Base-by-base conservation (phyloP, 805 yeast genomes). In the Saccharomycopsis sp. region DNA sequence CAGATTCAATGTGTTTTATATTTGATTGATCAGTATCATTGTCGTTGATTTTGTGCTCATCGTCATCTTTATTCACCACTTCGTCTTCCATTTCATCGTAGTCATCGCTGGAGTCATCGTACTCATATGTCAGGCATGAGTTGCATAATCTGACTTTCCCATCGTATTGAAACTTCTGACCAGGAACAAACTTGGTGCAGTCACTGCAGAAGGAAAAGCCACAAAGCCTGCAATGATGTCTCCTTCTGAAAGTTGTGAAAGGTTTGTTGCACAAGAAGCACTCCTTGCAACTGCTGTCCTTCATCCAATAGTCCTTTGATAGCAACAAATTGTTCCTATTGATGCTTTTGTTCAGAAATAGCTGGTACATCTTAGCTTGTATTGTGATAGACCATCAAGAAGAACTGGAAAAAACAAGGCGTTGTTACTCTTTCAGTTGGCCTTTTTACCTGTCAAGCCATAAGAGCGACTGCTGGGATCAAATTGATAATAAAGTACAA, bases 161-260 rank as follows among this genome's bases (percentile, higher is more conserved):
- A 19, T 66, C 66, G 50, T 70, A 66, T 30, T 77, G 71, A 65
- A 84, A 68, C 57, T 67, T 67, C 38, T 74, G 70, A 36, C 92
- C 85, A 45, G 81, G 53, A 52, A 85, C 62, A 52, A 86, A 71
- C 2, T 73, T 62, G 0, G 96, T 85, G 58, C 98, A 89, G 7
- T 71, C 68, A 33, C 81, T 70, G 59, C 98, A 89, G 55, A 88
- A 89, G 36, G 89, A 88, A 58, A 88, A 95, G 2, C 98, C 98
- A 61, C 98, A 89, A 26, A 89, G 77, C 40, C 98, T 65, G 55
- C 98, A 89, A 59, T 89, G 98, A 56, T 89, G 98, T 50, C 84
- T 82, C 50, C 98, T 67, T 56, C 96, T 65, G 61, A 87, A 88
- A 0, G 96, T 81, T 1, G 82, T 74, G 55, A 89, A 89, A 3